phyloP scores from a whole-genome alignment of 1,284 basidiomycete genomes.

The Ceraceosorus bombacis region DNA sequence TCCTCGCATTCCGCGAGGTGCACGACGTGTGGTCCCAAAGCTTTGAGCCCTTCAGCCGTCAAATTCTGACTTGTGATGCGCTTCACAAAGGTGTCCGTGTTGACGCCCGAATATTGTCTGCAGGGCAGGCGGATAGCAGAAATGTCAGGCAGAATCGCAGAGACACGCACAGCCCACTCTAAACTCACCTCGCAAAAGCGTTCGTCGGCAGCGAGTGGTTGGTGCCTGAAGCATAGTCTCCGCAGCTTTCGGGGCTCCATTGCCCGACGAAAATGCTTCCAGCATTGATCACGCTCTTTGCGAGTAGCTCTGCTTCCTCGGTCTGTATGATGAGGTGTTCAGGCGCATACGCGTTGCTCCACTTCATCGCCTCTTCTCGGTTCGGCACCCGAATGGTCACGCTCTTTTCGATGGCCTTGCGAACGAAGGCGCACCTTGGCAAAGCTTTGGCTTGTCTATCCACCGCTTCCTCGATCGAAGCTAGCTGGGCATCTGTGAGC shows the following conservation, averaged over 20 bases:
- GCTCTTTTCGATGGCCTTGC: conserved; percentile 82
- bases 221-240: conserved; percentile 96
- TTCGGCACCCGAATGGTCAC: conserved; percentile 70
- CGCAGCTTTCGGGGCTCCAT: conserved; percentile 72
- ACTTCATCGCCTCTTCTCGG: conserved; percentile 69
- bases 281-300: conserved; percentile 50
- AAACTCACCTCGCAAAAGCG: conserved; percentile 62
- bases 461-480: conserved; percentile 73
- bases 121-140: neutral
- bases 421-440: conserved; percentile 79
- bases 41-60: conserved; percentile 66
- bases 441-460: conserved; percentile 80
- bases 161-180: neutral
- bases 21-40: conserved; percentile 79
- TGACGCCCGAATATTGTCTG: conserved; percentile 94
- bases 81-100: conserved; percentile 95
- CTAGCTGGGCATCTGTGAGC: conserved; percentile 60
- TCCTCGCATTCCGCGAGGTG: conserved; percentile 91
- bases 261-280: conserved; percentile 89
- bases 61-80: conserved; percentile 95
- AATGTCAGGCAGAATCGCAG: too few relatives aligned
- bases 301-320: conserved; percentile 25
- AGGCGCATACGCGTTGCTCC: conserved; percentile 90
- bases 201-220: conserved; percentile 71
- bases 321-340: conserved; percentile 55